Conservation (phyloP, 768 basidiomycete genomes). For the Trametes maxima region DNA sequence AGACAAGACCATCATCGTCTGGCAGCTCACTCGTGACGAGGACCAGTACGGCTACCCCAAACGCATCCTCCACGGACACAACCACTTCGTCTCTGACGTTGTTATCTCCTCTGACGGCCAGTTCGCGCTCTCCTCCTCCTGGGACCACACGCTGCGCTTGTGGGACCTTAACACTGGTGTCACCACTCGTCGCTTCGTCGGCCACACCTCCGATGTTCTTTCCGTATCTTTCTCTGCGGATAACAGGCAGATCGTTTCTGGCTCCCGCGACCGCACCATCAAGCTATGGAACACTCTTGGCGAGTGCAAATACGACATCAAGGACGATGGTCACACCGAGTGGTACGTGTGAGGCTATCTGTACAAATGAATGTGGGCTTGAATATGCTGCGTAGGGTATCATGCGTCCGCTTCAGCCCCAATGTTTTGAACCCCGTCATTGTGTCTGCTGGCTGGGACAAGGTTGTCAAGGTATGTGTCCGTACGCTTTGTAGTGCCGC, state of each 20-base stretch:
- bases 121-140: conserved; percentile 98
- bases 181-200: conserved; percentile 97
- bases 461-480: conserved; percentile 92
- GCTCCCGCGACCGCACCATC: conserved; percentile 94
- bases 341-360: conserved; percentile 52
- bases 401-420: conserved; percentile 98
- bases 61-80: conserved; percentile 96
- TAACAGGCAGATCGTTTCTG: conserved; percentile 99
- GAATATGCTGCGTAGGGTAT: conserved; percentile 68
- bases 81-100: conserved; percentile 98
- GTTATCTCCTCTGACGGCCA: conserved; percentile 99
- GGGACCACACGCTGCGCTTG: conserved; percentile 99
- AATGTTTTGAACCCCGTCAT: conserved; percentile 98
- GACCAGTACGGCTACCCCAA: conserved; percentile 95
- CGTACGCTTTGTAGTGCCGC: background rate
- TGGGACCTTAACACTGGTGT: conserved; percentile 99
- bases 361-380: background rate
- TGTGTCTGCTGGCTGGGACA: conserved; percentile 99
- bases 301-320: conserved; percentile 99
- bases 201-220: conserved; percentile 96
- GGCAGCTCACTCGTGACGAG: conserved; percentile 95
- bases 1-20: conserved; percentile 99
- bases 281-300: conserved; percentile 99
- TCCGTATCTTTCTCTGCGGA: conserved; percentile 99
- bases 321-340: conserved; percentile 97